Evolutionary conservation across 768 basidiomycete species (phyloP).

Genomic region (Sistotremastrum niveocremeum): DNA sequence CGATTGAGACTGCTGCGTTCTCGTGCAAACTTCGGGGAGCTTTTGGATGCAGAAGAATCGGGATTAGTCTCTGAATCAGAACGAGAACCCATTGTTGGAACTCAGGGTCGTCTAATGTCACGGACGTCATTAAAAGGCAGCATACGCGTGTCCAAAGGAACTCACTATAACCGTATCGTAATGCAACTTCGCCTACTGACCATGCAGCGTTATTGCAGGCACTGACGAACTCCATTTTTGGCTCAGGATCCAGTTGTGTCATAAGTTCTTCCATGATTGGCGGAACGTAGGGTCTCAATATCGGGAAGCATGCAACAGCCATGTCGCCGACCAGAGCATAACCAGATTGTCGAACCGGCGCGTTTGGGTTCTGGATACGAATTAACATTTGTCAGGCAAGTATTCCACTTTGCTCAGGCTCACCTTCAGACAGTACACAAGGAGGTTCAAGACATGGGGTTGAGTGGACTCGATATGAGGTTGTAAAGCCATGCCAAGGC

Average conservation of each 20-base stretch:
- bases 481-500: slow-evolving; percentile 69
- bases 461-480: slow-evolving; percentile 52
- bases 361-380: slow-evolving; percentile 61
- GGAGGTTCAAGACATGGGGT: slow-evolving; percentile 67
- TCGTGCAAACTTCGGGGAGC: slow-evolving; percentile 90
- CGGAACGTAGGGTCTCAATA: slow-evolving; percentile 76
- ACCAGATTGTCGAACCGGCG: slow-evolving; percentile 89
- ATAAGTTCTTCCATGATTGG: slow-evolving; percentile 85
- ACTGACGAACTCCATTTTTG: slow-evolving; percentile 86
- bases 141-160: slow-evolving; percentile 3
- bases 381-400: not conserved
- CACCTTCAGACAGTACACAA: slow-evolving; percentile 76
- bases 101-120: slow-evolving; percentile 52
- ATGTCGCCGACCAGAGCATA: slow-evolving; percentile 98
- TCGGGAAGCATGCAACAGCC: slow-evolving; percentile 87
- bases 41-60: slow-evolving; percentile 84
- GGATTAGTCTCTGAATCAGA: slow-evolving; percentile 78
- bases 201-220: slow-evolving; percentile 99
- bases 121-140: not conserved
- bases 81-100: slow-evolving; percentile 88
- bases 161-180: slow-evolving; percentile 77
- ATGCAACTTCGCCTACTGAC: slow-evolving; percentile 97
- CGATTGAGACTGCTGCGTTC: slow-evolving; percentile 98
- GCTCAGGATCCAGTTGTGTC: slow-evolving; percentile 82
- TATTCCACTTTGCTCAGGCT: slow-evolving; percentile 5